Conservation (phyloP, 495 filamentous ascomycete species). For the Aspergillus haitiensis region DNA sequence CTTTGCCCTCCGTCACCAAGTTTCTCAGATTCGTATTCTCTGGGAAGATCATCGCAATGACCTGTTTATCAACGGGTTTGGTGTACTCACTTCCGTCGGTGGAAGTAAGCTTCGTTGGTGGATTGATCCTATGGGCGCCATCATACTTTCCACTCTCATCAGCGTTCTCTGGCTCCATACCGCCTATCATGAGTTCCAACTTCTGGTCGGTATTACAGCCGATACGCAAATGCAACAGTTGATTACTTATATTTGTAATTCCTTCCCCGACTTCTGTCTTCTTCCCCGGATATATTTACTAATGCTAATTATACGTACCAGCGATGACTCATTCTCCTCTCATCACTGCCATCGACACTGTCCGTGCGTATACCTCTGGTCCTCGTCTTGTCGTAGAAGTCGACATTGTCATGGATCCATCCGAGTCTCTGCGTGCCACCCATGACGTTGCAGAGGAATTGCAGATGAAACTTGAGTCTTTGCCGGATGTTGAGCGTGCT, state of each 20-base stretch:
- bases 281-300: neutral
- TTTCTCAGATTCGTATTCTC: slow-evolving; percentile 87
- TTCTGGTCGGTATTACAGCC: slow-evolving; percentile 86
- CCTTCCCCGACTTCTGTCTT: neutral
- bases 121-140: slow-evolving; percentile 92
- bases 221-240: slow-evolving; percentile 84
- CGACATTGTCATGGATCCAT: slow-evolving; percentile 80
- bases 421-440: slow-evolving; percentile 67
- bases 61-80: slow-evolving; percentile 85
- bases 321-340: slow-evolving; percentile 82
- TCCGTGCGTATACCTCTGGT: slow-evolving; percentile 87
- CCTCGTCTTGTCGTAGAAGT: slow-evolving; percentile 89
- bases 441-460: slow-evolving; percentile 94
- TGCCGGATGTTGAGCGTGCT: slow-evolving; percentile 89
- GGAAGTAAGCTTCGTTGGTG: slow-evolving; percentile 89
- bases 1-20: slow-evolving; percentile 83
- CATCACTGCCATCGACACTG: slow-evolving; percentile 88
- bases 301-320: slow-evolving; percentile 26
- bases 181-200: slow-evolving; percentile 84
- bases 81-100: slow-evolving; percentile 83
- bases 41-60: slow-evolving; percentile 93
- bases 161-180: slow-evolving; percentile 77
- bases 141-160: slow-evolving; percentile 76
- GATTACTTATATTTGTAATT: slow-evolving; percentile 77
- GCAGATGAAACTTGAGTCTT: slow-evolving; percentile 88